Percentiles rank a stretch among this genome's conserved stretches.
These are phyloP conservation scores for Cardamine occulta DNA, from an alignment of 345 rosid genomes.

Conservation along the genomic window DNA sequence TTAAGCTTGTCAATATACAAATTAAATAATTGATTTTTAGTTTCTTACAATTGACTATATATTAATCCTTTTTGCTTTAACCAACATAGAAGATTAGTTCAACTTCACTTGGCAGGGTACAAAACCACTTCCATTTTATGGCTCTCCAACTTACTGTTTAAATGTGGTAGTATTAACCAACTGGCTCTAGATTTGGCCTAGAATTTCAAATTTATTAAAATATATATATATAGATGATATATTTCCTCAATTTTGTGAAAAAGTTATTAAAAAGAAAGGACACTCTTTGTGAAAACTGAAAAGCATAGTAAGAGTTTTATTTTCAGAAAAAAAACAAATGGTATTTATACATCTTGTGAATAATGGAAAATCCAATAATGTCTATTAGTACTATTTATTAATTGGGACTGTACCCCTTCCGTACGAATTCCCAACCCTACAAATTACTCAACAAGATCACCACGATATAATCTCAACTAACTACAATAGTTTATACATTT, in stretches of 20 bases:
- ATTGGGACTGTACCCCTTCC: slow-evolving; percentile 22
- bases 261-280: no score
- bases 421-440: slow-evolving; percentile 26
- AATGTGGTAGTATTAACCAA: not conserved
- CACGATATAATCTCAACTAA: slow-evolving; percentile 13
- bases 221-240: not conserved
- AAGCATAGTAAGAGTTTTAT: not conserved
- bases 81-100: not conserved
- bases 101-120: not conserved
- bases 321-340: not conserved
- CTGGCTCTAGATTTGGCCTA: no score
- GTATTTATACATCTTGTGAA: slow-evolving; percentile 19
- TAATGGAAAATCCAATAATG: slow-evolving; percentile 3
- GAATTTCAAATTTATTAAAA: no score
- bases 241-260: not conserved
- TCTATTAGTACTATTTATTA: not conserved
- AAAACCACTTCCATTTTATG: not conserved
- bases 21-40: not conserved
- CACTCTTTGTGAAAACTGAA: not conserved
- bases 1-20: not conserved
- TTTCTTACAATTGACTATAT: not conserved
- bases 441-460: slow-evolving; percentile 27
- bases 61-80: not conserved
- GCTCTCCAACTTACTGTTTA: not conserved
- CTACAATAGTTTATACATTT: slow-evolving; percentile 3